Conservation (phyloP, 2,329 filamentous ascomycete genomes). For the Fusarium sp. region DNA sequence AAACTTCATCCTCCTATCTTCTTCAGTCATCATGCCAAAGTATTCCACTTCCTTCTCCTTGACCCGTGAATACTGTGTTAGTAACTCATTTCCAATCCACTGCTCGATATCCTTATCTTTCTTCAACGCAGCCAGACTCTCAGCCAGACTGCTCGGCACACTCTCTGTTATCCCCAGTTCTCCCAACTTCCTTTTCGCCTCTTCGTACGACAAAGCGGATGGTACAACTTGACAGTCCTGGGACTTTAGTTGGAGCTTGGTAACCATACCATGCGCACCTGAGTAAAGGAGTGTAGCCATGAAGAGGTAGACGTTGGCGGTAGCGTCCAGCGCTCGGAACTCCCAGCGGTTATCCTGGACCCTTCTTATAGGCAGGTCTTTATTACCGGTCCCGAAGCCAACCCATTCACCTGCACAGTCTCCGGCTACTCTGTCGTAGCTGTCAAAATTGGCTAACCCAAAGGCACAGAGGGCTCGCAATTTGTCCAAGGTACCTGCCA, state of each 20-base stretch:
- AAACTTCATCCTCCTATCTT: background rate
- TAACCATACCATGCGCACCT: no score
- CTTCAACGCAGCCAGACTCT: background rate
- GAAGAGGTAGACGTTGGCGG: background rate
- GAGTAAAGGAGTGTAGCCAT: background rate
- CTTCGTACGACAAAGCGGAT: rapidly evolving
- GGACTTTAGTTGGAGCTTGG: background rate
- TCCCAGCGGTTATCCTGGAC: background rate
- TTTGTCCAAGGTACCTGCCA: background rate
- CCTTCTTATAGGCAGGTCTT: background rate
- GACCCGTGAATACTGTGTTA: background rate
- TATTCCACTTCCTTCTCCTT: background rate
- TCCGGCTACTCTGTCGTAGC: background rate
- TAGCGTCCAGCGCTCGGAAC: background rate
- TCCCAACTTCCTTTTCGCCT: background rate
- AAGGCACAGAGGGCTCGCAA: background rate
- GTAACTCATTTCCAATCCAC: background rate
- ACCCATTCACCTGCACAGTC: background rate
- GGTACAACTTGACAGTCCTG: background rate
- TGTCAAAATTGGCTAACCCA: background rate
- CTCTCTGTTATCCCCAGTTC: background rate
- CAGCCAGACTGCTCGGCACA: background rate
- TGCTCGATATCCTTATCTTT: background rate
- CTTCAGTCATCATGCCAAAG: background rate
- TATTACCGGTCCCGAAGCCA: rapidly evolving